Base-by-base conservation (phyloP, 2,329 filamentous ascomycete species). In the Cladosporium sp. region DNA sequence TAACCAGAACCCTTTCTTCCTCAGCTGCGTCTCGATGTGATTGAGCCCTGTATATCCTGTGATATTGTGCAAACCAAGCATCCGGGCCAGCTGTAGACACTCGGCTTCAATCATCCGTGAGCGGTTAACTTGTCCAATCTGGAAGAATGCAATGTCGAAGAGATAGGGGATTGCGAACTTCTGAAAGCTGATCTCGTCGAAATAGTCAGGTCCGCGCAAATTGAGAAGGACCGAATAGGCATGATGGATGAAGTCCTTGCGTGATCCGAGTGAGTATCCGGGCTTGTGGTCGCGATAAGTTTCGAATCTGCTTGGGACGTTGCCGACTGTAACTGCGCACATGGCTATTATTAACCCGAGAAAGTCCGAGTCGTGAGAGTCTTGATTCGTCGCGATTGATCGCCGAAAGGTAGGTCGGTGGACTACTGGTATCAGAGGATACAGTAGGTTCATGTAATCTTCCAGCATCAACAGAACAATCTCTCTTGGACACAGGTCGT, bases 1-100 rank as follows among this genome's bases (percentile, higher is more conserved):
- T 9, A 53, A 31, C 50, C 50, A 53, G 22, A 53, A 53, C 14
- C 50, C 50, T 37, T 53, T 53, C 18, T 53, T 53, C 43, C 50
- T 53, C 4, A 53, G 10, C 35, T 53, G 50, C 8, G 43, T 53
- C 32, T 53, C 50, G 6, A 53, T 53, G n/a, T 53, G 50, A n/a
- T 53, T 53, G 9, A 53, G 43, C 3, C 50, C 50, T 28, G 28
- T 28, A n/a, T 53, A 53, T 19, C 46, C 50, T 14, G 35, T 43
- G 8, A 42, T 46, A 14, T 32, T 33, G 35, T 53, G 50, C 13
- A 53, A 22, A 18, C 38, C 33, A 16, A 53, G 50, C 35, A 53
- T 46, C n/a, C 50, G 22, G 16, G 41, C 50, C 22, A 53, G 43
- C 14, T 53, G 50, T 14, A 42, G 16, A 19, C 50, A 53, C 32